Conservation (phyloP, 371 early-diverging fungal genomes). For the Polyrhizophydium stewartii region DNA sequence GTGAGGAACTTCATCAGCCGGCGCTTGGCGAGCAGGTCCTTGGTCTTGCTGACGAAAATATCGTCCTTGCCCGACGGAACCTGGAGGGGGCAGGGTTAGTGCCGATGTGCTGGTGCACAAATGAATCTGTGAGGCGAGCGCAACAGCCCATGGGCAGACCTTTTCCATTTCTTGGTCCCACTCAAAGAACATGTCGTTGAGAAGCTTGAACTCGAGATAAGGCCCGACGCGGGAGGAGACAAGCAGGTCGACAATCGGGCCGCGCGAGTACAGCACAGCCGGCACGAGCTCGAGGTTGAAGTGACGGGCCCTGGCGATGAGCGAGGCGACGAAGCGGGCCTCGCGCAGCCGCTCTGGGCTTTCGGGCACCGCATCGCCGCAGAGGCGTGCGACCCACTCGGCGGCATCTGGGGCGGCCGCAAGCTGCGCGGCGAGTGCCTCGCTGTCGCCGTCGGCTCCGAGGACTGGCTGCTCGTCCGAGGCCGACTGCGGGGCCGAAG, state of each 20-base stretch:
- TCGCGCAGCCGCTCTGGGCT: too few species aligned
- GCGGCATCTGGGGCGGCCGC: too few species aligned
- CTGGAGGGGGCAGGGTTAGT: slow-evolving; percentile 16
- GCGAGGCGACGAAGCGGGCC: too few species aligned
- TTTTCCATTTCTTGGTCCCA: slow-evolving; percentile 19
- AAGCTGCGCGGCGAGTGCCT: too few species aligned
- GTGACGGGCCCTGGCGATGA: slow-evolving; percentile 24
- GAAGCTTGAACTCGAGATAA: slow-evolving; percentile 82
- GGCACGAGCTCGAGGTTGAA: slow-evolving; percentile 81
- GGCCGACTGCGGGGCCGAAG: too few species aligned
- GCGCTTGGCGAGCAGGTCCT: slow-evolving; percentile 79
- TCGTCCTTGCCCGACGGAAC: slow-evolving; percentile 93
- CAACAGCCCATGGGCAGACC: slow-evolving; percentile 1
- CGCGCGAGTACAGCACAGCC: slow-evolving; percentile 67
- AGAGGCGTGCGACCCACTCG: too few species aligned
- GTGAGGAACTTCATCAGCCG: slow-evolving; percentile 85
- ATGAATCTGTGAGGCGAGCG: not conserved
- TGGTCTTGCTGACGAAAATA: slow-evolving; percentile 73
- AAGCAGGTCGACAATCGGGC: slow-evolving; percentile 69
- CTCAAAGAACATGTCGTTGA: slow-evolving; percentile 65
- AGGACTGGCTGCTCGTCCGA: too few species aligned
- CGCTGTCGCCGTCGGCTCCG: too few species aligned
- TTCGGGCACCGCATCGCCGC: too few species aligned
- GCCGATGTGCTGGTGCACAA: not conserved
- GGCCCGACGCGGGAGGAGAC: slow-evolving; percentile 78